A percentile compares a stretch with the other conserved stretches of the same genome.
phyloP scores from a whole-genome alignment of 306 rosid genomes.

The Senna tora region DNA sequence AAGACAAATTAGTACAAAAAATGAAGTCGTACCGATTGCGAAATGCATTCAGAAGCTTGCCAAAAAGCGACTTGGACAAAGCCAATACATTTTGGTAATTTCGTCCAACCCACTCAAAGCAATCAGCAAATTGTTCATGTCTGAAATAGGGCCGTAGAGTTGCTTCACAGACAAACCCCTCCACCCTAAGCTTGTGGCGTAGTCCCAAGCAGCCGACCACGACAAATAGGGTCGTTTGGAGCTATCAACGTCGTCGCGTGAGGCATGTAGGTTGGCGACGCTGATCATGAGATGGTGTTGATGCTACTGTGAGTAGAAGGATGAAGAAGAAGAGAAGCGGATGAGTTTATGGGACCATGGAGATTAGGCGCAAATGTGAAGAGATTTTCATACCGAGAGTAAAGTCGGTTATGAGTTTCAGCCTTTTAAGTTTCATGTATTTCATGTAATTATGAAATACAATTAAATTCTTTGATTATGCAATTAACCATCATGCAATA shows the following conservation, averaged over 20 bases:
- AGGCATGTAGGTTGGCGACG: slow-evolving; percentile 74
- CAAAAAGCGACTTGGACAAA: slow-evolving; percentile 49
- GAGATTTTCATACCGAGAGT: too few relatives aligned
- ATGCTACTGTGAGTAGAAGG: slow-evolving; percentile 48
- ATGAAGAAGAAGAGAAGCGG: slow-evolving; percentile 33
- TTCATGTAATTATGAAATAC: too few relatives aligned
- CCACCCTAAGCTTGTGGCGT: slow-evolving; percentile 57
- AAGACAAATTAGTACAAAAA: not conserved
- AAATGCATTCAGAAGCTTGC: slow-evolving; percentile 58
- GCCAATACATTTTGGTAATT: slow-evolving; percentile 61
- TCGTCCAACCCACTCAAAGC: slow-evolving; percentile 53
- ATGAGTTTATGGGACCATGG: slow-evolving; percentile 30
- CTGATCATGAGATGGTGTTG: slow-evolving; percentile 56
- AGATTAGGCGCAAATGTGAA: too few relatives aligned
- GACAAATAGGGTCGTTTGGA: slow-evolving; percentile 54
- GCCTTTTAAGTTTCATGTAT: too few relatives aligned
- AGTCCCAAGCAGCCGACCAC: slow-evolving; percentile 73
- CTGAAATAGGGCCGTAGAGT: slow-evolving; percentile 57
- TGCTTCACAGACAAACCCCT: slow-evolving; percentile 51
- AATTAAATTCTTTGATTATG: too few relatives aligned
- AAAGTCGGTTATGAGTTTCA: too few relatives aligned
- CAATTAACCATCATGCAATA: too few relatives aligned
- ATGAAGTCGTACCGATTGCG: slow-evolving; percentile 59
- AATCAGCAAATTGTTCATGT: slow-evolving; percentile 59
- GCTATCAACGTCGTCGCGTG: slow-evolving; percentile 68